Percentiles rank a stretch among this genome's conserved stretches.
phyloP scores from a whole-genome alignment of 495 filamentous ascomycete species.

The Trichoderma asperelloides region DNA sequence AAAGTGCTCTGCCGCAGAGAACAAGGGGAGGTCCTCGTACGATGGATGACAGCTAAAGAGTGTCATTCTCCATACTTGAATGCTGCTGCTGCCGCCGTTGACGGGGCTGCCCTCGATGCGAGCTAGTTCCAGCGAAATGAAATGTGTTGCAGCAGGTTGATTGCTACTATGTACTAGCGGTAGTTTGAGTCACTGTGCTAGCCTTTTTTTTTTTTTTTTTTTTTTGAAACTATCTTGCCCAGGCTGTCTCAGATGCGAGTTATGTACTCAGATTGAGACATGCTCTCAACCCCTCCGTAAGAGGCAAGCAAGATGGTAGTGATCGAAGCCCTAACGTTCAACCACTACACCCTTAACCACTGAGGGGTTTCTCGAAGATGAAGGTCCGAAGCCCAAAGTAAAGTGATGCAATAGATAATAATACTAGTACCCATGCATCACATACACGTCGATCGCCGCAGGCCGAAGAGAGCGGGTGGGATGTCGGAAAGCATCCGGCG shows the following conservation, averaged over 20 bases:
- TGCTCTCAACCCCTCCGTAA: too few relatives aligned
- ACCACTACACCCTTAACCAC: neutral
- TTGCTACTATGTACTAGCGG: too few relatives aligned
- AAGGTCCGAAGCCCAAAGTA: neutral
- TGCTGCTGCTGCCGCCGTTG: neutral
- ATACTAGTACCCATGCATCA: neutral
- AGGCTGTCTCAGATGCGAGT: too few relatives aligned
- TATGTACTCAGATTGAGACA: too few relatives aligned
- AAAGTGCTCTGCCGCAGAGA: neutral
- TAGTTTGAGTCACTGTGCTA: too few relatives aligned
- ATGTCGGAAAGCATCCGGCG: constrained; percentile 3
- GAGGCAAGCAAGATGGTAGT: too few relatives aligned
- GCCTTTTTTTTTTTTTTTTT: too few relatives aligned
- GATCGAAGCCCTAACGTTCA: too few relatives aligned
- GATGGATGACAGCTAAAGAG: neutral
- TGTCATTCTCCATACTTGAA: neutral
- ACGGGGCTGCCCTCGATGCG: too few relatives aligned
- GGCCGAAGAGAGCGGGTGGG: neutral
- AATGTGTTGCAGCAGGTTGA: neutral
- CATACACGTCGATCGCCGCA: neutral
- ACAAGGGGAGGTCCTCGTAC: neutral
- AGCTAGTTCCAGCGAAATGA: neutral
- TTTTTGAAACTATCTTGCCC: too few relatives aligned
- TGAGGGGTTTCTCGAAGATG: neutral
- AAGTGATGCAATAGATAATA: neutral